Evolutionary conservation across 352 stramenopile genomes (phyloP).

Genomic region (Elongisporangium anandrum): DNA sequence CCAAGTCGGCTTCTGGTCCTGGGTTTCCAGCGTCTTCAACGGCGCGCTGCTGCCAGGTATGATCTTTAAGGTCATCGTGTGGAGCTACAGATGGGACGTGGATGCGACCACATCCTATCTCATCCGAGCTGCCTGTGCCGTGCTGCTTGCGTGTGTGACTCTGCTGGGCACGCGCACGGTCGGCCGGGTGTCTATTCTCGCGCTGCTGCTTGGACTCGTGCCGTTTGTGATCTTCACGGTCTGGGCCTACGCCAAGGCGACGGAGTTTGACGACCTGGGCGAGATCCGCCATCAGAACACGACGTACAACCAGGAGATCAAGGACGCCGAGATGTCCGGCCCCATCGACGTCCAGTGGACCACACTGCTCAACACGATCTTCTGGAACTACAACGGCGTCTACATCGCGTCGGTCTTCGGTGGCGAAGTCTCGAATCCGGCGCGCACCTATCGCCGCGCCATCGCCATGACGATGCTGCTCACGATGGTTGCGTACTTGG

Average conservation of each 20-base stretch:
- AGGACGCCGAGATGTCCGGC: conserved; percentile 20
- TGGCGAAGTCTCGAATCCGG: conserved; percentile 86
- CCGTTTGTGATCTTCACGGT: conserved; percentile 38
- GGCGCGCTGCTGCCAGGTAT: conserved; percentile 63
- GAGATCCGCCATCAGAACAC: conserved; percentile 29
- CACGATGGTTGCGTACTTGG: conserved; percentile 75
- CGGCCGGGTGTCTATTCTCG: conserved; percentile 22
- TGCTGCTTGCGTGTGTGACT: conserved; percentile 25
- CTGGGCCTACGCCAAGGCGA: conserved; percentile 25
- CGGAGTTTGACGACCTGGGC: conserved; percentile 33
- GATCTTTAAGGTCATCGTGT: conserved; percentile 21
- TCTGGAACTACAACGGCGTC: conserved; percentile 96
- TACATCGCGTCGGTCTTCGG: conserved; percentile 89
- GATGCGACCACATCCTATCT: conserved; percentile 13
- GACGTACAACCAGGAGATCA: conserved; percentile 12
- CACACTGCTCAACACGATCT: conserved; percentile 91
- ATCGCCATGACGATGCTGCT: conserved; percentile 79
- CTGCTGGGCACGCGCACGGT: conserved; percentile 36
- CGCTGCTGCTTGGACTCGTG: conserved; percentile 27
- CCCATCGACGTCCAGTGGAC: conserved; percentile 64
- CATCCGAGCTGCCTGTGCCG: conserved; percentile 32
- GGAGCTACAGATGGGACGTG: conserved; percentile 28
- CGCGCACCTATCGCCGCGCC: conserved; percentile 73
- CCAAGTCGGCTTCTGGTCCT: conserved; percentile 73
- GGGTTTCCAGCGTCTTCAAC: conserved; percentile 69